These are phyloP conservation scores for Claviceps sp. DNA, from an alignment of 2,329 filamentous ascomycete genomes.

Conservation along the genomic window DNA sequence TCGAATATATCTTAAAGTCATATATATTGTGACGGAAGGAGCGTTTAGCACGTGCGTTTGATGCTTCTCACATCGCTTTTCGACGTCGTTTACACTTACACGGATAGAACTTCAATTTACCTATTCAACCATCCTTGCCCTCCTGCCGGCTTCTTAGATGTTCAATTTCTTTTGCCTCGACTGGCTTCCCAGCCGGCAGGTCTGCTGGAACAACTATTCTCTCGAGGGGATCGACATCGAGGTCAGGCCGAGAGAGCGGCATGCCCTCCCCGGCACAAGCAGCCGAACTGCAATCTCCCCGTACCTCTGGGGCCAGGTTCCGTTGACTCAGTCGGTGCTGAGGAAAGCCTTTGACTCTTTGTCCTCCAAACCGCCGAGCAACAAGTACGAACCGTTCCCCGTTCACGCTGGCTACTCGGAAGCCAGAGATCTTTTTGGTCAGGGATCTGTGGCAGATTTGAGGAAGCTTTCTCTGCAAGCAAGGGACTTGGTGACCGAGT, in stretches of 20 bases:
- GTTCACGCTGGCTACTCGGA: conserved; percentile 8
- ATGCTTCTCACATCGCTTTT: not conserved
- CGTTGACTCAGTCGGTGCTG: conserved; percentile 1
- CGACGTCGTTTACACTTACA: not conserved
- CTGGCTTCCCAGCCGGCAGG: not conserved
- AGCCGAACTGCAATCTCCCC: conserved; percentile 3
- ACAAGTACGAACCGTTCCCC: not conserved
- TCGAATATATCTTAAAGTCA: too few relatives aligned
- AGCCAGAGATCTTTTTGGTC: conserved; percentile 7
- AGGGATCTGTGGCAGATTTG: conserved; percentile 7
- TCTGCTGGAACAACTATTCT: conserved; percentile 7
- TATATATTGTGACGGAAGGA: not conserved
- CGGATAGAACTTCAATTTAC: not conserved
- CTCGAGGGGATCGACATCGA: conserved; percentile 7
- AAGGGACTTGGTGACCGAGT: conserved; percentile 4
- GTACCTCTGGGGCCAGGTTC: conserved; percentile 8
- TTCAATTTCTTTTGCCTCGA: conserved; percentile 1
- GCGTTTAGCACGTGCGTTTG: not conserved
- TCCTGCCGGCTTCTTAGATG: conserved; percentile 2
- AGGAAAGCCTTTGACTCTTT: not conserved
- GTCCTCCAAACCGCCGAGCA: not conserved
- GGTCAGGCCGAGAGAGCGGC: not conserved
- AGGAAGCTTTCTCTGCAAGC: conserved; percentile 7
- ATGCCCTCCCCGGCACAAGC: conserved; percentile 1
- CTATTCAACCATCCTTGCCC: not conserved